phyloP scores from a whole-genome alignment of 164 flowering plant species.

The Pachysandra terminalis region DNA sequence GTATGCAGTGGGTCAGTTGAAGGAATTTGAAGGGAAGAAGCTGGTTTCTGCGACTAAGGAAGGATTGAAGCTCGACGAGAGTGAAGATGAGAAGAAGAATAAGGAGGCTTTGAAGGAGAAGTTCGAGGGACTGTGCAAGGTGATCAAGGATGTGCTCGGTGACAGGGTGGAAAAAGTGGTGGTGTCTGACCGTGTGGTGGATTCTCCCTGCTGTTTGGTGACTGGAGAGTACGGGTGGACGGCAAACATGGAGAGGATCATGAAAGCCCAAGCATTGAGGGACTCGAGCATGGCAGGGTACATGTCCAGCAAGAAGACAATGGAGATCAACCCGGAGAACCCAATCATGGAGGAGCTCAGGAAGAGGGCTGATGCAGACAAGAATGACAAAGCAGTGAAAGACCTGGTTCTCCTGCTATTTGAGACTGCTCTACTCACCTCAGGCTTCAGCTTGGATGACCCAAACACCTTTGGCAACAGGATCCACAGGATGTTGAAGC shows the following conservation, averaged over 20 bases:
- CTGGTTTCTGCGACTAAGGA: constrained; percentile 71
- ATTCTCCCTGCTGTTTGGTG: constrained; percentile 61
- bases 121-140: constrained; percentile 65
- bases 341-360: constrained; percentile 48
- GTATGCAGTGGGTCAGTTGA: constrained; percentile 62
- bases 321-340: constrained; percentile 53
- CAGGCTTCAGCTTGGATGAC: constrained; percentile 50
- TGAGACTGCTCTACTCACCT: constrained; percentile 49
- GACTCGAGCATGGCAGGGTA: constrained; percentile 50
- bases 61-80: constrained; percentile 58
- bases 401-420: constrained; percentile 39
- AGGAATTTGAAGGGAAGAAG: constrained; percentile 75
- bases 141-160: constrained; percentile 55
- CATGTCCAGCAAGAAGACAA: constrained; percentile 55
- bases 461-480: constrained; percentile 49
- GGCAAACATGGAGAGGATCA: constrained; percentile 57
- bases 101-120: constrained; percentile 41
- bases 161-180: constrained; percentile 58
- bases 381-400: constrained; percentile 42
- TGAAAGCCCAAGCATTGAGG: constrained; percentile 48
- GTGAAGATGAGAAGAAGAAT: constrained; percentile 53
- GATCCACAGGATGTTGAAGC: constrained; percentile 52
- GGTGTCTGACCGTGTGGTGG: constrained; percentile 58
- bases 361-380: constrained; percentile 42
- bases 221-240: constrained; percentile 72